Evolutionary conservation across 2,329 filamentous ascomycete genomes (phyloP).

Genomic region (Stagonosporopsis vannaccii): DNA sequence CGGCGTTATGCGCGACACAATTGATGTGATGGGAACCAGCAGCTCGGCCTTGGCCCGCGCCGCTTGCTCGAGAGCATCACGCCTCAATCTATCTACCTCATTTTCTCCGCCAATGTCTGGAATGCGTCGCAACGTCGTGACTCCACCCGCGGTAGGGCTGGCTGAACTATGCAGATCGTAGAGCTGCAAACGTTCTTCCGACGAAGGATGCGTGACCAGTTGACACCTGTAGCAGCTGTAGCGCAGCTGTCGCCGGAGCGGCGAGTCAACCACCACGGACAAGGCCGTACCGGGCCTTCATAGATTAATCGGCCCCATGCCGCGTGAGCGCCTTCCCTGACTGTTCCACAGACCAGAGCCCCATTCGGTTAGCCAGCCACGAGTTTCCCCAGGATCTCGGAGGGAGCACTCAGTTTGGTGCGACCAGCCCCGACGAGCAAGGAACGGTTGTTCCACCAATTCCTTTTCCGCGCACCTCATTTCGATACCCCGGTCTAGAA

Average conservation of each 20-base stretch:
- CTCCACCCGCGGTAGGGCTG: constrained; percentile 2
- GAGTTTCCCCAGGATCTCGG: constrained; percentile 34
- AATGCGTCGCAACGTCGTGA: neutral
- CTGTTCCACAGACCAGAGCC: constrained; percentile 14
- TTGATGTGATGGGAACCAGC: neutral
- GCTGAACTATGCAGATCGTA: constrained; percentile 4
- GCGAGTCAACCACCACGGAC: constrained; percentile 10
- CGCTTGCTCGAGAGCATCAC: neutral
- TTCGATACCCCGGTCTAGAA: constrained; percentile 30
- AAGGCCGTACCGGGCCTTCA: constrained; percentile 6
- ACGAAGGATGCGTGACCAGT: constrained; percentile 3
- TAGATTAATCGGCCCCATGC: constrained; percentile 10
- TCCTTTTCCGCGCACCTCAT: constrained; percentile 28
- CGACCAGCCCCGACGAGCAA: constrained; percentile 21
- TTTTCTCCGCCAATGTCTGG: constrained; percentile 9
- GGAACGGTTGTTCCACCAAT: constrained; percentile 38
- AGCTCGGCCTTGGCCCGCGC: constrained; percentile 1
- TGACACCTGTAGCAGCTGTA: constrained; percentile 19
- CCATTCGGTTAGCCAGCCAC: constrained; percentile 25
- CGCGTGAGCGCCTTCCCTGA: constrained; percentile 20
- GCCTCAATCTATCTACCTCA: constrained; percentile 4
- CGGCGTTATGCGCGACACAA: constrained; percentile 8
- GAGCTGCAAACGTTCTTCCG: neutral
- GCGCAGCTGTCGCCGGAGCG: constrained; percentile 6
- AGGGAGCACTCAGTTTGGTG: constrained; percentile 24